Conservation (phyloP, 129 eudicot species). For the Daucus carota region DH1_v3.0 NC_030383.2:15189501-15190000, state of each 20-base stretch:
- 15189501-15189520: conserved; percentile 57
- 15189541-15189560: neutral
- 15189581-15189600: neutral
- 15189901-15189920: conserved; percentile 96
- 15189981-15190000: neutral
- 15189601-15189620: conserved; percentile 10
- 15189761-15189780: neutral
- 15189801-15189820: too few species aligned
- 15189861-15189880: neutral
- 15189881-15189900: conserved; percentile 92
- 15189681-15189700: conserved; percentile 95
- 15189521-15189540: conserved; percentile 1
- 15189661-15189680: conserved; percentile 99
- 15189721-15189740: conserved; percentile 98
- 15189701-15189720: conserved; percentile 98
- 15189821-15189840: neutral
- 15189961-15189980: neutral
- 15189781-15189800: neutral
- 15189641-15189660: conserved; percentile 97
- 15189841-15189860: neutral
- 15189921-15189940: conserved; percentile 93
- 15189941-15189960: conserved; percentile 97
- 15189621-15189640: conserved; percentile 46
- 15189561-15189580: too few species aligned
- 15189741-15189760: conserved; percentile 57